These are phyloP conservation scores for Kwoniella dendrophila DNA, from an alignment of 768 basidiomycete genomes.

Conservation along the genomic window DNA sequence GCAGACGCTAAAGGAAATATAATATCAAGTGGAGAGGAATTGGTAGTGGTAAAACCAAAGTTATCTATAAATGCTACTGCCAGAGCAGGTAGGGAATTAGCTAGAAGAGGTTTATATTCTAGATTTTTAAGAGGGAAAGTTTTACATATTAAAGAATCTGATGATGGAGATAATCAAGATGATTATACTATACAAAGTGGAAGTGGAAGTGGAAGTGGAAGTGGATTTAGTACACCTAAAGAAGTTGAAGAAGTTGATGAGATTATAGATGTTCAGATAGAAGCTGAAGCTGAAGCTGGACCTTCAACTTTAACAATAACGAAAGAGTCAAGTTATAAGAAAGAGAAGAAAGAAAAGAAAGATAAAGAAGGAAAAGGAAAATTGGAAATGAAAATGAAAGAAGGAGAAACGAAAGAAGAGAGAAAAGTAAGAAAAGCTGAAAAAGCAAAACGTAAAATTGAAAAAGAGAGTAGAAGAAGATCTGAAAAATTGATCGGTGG, in stretches of 20 bases:
- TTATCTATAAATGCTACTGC: constrained; percentile 55
- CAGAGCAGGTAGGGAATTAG: constrained; percentile 74
- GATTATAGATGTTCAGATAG: neutral
- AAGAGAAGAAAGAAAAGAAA: neutral
- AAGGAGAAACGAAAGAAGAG: constrained; percentile 22
- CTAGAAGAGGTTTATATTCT: constrained; percentile 72
- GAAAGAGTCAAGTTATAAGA: constrained; percentile 2
- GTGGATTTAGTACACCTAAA: constrained; percentile 6
- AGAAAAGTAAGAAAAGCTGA: constrained; percentile 17
- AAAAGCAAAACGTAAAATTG: constrained; percentile 14
- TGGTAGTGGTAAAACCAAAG: constrained; percentile 33
- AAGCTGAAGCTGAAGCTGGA: neutral
- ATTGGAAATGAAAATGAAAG: constrained; percentile 6
- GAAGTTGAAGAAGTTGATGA: neutral
- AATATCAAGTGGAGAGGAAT: constrained; percentile 1
- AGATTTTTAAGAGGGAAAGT: constrained; percentile 71
- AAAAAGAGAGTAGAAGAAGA: neutral
- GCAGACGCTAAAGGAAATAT: constrained; percentile 15
- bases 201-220: neutral
- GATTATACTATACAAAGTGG: neutral
- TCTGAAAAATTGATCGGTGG: too few relatives aligned
- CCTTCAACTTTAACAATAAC: neutral
- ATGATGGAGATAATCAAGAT: constrained; percentile 54
- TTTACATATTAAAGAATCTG: constrained; percentile 44
- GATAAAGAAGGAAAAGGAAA: constrained; percentile 1